Evolutionary conservation across 2,329 filamentous ascomycete species (phyloP).

Genomic region (Cordyceps sp.): DNA sequence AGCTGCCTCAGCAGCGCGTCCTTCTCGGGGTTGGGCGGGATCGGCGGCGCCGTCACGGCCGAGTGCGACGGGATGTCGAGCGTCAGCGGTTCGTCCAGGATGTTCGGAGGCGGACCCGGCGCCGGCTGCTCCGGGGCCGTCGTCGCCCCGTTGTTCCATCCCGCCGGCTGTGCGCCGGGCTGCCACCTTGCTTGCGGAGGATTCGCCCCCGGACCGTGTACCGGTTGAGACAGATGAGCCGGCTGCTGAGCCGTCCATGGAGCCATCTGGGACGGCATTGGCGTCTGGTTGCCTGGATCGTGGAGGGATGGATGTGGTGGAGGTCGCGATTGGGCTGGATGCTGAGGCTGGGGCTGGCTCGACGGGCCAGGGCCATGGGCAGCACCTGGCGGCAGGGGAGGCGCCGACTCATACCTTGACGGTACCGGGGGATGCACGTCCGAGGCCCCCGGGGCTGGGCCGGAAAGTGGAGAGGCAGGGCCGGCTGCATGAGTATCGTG

Average conservation of each 20-base stretch:
- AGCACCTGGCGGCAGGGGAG: conserved; percentile 23
- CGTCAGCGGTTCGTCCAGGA: conserved; percentile 39
- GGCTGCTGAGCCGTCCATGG: background rate
- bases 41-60: conserved; percentile 55
- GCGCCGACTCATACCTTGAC: conserved; percentile 30
- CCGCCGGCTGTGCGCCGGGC: conserved; percentile 5
- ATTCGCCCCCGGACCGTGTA: conserved; percentile 2
- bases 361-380: too few species aligned
- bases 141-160: conserved; percentile 1
- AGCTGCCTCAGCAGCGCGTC: conserved; percentile 70
- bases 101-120: conserved; percentile 22
- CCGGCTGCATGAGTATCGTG: conserved; percentile 8
- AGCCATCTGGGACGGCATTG: conserved; percentile 1
- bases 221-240: background rate
- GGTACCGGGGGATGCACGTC: conserved; percentile 7
- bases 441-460: conserved; percentile 6
- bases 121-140: background rate
- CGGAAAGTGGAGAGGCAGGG: conserved; percentile 12
- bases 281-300: too few species aligned
- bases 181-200: conserved; percentile 8
- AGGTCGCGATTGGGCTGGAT: conserved; percentile 4
- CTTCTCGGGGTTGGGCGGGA: conserved; percentile 91
- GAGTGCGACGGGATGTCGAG: conserved; percentile 29
- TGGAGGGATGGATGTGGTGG: background rate
- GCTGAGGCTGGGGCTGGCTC: conserved; percentile 3